Conservation (phyloP, 305 asterid species). For the Fraxinus ornus region DNA sequence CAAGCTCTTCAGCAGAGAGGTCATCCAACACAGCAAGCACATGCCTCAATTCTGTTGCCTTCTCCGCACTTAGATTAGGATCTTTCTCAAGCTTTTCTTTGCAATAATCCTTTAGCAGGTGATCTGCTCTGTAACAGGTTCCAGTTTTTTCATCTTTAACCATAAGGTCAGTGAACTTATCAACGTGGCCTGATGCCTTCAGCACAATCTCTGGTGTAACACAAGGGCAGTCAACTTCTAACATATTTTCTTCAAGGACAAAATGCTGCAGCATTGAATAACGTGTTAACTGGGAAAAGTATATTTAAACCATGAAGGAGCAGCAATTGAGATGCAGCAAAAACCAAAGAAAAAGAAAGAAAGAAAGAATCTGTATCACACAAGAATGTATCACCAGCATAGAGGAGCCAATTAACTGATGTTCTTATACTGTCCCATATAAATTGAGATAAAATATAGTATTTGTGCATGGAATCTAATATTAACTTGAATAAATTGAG, state of each 20-base stretch:
- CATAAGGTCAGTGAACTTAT: conserved; percentile 91
- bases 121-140: conserved; percentile 83
- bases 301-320: not conserved
- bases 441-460: not conserved
- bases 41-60: conserved; percentile 60
- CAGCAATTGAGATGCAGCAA: not conserved
- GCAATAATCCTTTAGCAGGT: conserved; percentile 82
- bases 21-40: conserved; percentile 87
- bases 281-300: not conserved
- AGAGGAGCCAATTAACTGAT: not conserved
- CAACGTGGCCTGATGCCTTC: conserved; percentile 95
- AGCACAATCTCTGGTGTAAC: conserved; percentile 88
- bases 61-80: conserved; percentile 51
- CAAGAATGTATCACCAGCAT: not conserved
- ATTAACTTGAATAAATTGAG: not conserved
- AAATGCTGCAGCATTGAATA: conserved; percentile 61
- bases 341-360: not conserved
- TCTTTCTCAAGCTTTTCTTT: conserved; percentile 90
- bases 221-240: conserved; percentile 92
- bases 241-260: conserved; percentile 84
- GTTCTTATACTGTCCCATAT: not conserved
- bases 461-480: not conserved
- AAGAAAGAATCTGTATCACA: not conserved
- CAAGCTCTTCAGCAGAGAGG: conserved; percentile 75
- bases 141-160: conserved; percentile 84